Base-by-base conservation (phyloP, 768 basidiomycete genomes). In the Leccinum disarticulatum region DNA sequence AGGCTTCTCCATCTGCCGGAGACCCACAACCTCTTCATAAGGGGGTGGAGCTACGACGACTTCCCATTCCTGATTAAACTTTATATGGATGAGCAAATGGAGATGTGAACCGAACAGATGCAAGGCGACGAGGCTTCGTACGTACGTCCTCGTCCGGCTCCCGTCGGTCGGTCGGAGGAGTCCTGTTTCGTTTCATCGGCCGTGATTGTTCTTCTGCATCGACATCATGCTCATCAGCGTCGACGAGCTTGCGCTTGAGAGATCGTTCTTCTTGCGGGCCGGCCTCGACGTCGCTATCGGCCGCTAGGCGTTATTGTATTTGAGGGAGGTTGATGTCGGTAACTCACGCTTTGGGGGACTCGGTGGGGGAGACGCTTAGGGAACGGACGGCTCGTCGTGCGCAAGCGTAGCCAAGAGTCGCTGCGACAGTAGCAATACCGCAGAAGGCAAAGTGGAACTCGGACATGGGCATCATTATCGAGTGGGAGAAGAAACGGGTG, bases 351-450 rank as follows among this genome's bases (percentile, higher is more conserved):
- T 60, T 65, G 66, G 63, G 62, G 56, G 49, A 5, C n/a, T 66
- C 58, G 64, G 58, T 59, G 30, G 62, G n/a, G 36, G 68, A 41
- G 49, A 62, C 49, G 43, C n/a, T 46, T 11, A 71, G 53, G 41
- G 66, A 60, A 19, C 57, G 50, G 33, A 56, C 63, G 10, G 69
- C 71, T 58, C 79, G 80, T 54, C 83, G 80, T 22, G 80, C 73
- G 61, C 77, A 84, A 3, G 83, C 81, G 62, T 85, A 86, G 53
- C 84, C 82, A 27, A 85, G 78, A 14, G 81, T 82, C 8, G 83
- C 84, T 56, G 84, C 83, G 62, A 85, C 79, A 15, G 84, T 84
- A 31, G 84, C 83, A 58, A 86, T 74, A 61, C 83, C 81, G 54
- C 79, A 81, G 57, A 83, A 78, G 30, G 83, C 79, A 59, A 83